Base-by-base conservation (phyloP, 1,139 yeast genomes). In the Zygotorulaspora mrakii region DNA sequence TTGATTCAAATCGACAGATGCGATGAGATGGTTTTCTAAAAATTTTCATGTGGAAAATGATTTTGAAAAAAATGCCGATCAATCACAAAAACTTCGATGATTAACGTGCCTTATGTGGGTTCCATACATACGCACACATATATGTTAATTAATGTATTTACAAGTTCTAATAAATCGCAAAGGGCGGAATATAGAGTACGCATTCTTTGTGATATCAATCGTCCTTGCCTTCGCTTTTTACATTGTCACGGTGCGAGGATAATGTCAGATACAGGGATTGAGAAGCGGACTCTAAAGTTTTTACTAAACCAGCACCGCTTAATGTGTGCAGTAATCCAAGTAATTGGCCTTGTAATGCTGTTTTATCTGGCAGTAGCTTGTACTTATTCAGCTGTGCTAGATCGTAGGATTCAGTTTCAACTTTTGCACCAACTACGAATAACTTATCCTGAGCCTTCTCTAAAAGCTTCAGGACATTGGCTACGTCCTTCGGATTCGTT, bases 261-360 rank as follows among this genome's bases (percentile, higher is more conserved):
- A 88, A 66, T 5, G 94, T 84, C 62, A 88, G 70, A 55, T 85
- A 85, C 53, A 89, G 73, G 46, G 70, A 66, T 50, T 77, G 77
- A 21, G 84, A 68, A 13, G 86, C 70, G 20, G 84, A 65, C 64
- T 84, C 82, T 62, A 89, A 73, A 18, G 95, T 85, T 64, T 77
- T 77, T 5, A 85, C 94, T 61, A 89, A 73, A 2, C 95, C 94
- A 31, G 88, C 94, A 57, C 96, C 97, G 46, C 95, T 86, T 48
- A 85, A 73, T 42, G 83, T 68, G 11, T 89, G 81, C 61, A 89
- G 76, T 45, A 87, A 71, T n/a, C 95, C 95, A 17, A 85, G 82
- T 53, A 91, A 74, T 69, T 88, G 87, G 13, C 84, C 77, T 48
- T 86, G 91, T 52, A 89, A 69, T 52, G 80, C 79, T 33, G 76